Conservation (phyloP, 2,329 filamentous ascomycete genomes). For the Pseudocercospora pini-densiflorae region DNA sequence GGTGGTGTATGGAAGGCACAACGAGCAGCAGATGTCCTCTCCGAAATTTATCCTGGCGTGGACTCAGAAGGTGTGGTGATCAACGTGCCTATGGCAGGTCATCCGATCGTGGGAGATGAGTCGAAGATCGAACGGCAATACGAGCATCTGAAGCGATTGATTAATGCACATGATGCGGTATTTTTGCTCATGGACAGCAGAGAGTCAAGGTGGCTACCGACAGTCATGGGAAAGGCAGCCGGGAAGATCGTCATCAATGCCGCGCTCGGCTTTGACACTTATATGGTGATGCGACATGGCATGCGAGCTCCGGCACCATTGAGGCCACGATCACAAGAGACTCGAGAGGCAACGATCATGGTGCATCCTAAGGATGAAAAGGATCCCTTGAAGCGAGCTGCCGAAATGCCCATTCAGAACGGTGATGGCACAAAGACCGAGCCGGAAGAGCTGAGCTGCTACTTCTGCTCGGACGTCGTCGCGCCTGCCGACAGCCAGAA, state of each 20-base stretch:
- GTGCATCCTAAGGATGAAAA: constrained; percentile 29
- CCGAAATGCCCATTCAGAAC: constrained; percentile 25
- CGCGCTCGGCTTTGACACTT: constrained; percentile 94
- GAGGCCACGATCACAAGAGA: constrained; percentile 22
- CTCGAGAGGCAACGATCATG: constrained; percentile 30
- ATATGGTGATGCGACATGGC: constrained; percentile 96
- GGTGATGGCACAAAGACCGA: constrained; percentile 18
- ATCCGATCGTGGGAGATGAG: constrained; percentile 75
- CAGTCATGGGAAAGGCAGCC: constrained; percentile 90
- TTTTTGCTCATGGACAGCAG: constrained; percentile 99
- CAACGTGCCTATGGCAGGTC: constrained; percentile 93
- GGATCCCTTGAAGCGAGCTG: constrained; percentile 28
- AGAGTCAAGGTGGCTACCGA: constrained; percentile 93
- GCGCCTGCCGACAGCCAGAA: constrained; percentile 92
- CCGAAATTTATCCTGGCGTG: constrained; percentile 88
- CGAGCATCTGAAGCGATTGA: constrained; percentile 71
- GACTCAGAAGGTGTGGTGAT: constrained; percentile 79
- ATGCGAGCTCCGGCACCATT: constrained; percentile 50
- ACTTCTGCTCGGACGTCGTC: constrained; percentile 98
- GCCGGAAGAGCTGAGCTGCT: constrained; percentile 78
- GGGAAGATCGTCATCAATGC: constrained; percentile 98
- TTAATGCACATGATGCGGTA: constrained; percentile 85
- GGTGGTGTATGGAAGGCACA: constrained; percentile 84
- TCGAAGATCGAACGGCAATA: constrained; percentile 73
- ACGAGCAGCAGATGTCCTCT: constrained; percentile 77